Percentiles rank a stretch among this genome's conserved stretches.
Evolutionary conservation across 305 asterid genomes (phyloP).

Genomic region (Fraxinus xanthoxyloides): DNA sequence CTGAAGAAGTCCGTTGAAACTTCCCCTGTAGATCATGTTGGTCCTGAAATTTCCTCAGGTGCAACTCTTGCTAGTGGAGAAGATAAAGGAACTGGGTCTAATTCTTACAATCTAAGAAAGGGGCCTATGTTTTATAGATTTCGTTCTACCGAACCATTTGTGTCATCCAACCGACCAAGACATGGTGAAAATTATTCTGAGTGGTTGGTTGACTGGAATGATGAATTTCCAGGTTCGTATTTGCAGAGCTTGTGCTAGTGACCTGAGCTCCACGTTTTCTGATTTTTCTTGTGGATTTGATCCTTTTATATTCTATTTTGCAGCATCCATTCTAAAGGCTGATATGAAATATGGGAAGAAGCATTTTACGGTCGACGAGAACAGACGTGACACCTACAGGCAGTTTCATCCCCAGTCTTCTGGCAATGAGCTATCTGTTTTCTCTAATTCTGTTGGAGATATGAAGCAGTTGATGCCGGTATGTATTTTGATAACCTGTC

Average conservation of each 20-base stretch:
- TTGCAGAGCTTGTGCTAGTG: conserved; percentile 8
- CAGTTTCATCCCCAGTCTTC: conserved; percentile 43
- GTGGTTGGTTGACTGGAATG: conserved; percentile 69
- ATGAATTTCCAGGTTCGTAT: conserved; percentile 83
- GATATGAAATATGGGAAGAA: conserved; percentile 90
- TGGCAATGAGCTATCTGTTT: conserved; percentile 38
- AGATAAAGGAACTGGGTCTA: conserved; percentile 57
- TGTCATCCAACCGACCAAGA: conserved; percentile 37
- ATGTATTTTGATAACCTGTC: conserved; percentile 32
- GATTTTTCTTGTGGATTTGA: conserved; percentile 3
- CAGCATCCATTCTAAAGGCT: conserved; percentile 84
- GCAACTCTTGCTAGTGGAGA: conserved; percentile 70
- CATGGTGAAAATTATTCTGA: conserved; percentile 75
- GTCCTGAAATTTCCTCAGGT: conserved; percentile 60
- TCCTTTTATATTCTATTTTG: conserved; percentile 21
- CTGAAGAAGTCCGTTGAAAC: conserved; percentile 55
- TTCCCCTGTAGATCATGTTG: conserved; percentile 59
- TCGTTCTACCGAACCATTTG: conserved; percentile 46
- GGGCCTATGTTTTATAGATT: conserved; percentile 44
- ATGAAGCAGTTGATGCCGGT: conserved; percentile 74
- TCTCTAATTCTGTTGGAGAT: conserved; percentile 40
- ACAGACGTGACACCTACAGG: conserved; percentile 74
- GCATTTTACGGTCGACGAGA: conserved; percentile 69
- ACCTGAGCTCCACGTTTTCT: conserved; percentile 3
- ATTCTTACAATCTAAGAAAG: conserved; percentile 69